These are phyloP conservation scores for Gaultheria prostrata DNA, from an alignment of 148 eudicot genomes.

Conservation along the genomic window DNA sequence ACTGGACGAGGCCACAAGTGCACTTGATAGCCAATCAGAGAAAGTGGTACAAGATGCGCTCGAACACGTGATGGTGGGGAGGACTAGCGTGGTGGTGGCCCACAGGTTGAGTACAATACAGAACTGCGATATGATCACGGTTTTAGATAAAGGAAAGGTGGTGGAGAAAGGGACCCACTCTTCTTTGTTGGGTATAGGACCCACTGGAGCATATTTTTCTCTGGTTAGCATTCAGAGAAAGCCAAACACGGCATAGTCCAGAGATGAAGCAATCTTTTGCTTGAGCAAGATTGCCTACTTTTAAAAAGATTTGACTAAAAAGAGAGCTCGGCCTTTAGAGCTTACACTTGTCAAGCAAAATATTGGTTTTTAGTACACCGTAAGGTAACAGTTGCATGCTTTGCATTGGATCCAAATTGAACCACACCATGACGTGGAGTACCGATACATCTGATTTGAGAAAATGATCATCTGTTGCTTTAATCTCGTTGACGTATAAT, in stretches of 20 bases:
- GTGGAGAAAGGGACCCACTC: background rate
- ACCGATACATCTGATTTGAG: background rate
- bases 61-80: background rate
- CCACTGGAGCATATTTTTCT: background rate
- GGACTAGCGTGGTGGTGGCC: background rate
- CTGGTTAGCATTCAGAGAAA: background rate
- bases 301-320: too few relatives aligned
- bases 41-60: conserved; percentile 2
- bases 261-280: too few relatives aligned
- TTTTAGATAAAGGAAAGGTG: background rate
- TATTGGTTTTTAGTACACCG: too few relatives aligned
- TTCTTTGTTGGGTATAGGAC: background rate
- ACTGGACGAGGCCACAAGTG: background rate
- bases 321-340: too few relatives aligned
- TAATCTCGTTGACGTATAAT: too few relatives aligned
- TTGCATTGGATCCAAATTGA: background rate
- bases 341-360: too few relatives aligned
- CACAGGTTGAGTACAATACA: conserved; percentile 4
- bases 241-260: background rate
- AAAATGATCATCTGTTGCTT: too few relatives aligned
- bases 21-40: background rate
- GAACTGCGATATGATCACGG: background rate
- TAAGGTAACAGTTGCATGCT: too few relatives aligned
- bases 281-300: too few relatives aligned
- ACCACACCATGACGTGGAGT: background rate